Conservation (phyloP, 192 early-diverging fungal genomes). For the Dissophora globulifera region DNA sequence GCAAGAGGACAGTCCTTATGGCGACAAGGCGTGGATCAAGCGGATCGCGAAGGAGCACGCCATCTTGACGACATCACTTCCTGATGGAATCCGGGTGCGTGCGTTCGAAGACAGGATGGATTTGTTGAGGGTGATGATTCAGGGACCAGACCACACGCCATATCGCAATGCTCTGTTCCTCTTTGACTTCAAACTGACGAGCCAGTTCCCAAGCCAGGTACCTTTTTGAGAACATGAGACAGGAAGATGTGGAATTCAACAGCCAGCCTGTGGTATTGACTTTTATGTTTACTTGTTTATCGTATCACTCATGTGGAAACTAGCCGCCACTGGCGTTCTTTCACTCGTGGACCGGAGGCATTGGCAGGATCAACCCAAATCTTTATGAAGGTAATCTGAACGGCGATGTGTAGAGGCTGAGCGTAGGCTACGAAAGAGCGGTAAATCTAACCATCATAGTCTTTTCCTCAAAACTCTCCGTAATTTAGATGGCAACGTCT, state of each 20-base stretch:
- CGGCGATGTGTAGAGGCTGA: no score
- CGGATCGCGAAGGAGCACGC: conserved; percentile 56
- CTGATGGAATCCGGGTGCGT: conserved; percentile 68
- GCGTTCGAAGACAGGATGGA: conserved; percentile 67
- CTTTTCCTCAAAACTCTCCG: neutral
- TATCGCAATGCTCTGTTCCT: conserved; percentile 69
- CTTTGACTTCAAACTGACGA: conserved; percentile 65
- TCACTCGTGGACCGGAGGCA: conserved; percentile 65
- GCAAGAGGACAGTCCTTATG: conserved; percentile 8
- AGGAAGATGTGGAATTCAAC: no score
- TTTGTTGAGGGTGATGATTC: conserved; percentile 63
- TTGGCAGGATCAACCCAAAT: conserved; percentile 69
- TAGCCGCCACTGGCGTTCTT: conserved; percentile 64
- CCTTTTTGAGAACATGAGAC: neutral
- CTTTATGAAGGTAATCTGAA: conserved; percentile 62
- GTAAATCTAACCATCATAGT: no score
- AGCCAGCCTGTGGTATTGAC: no score
- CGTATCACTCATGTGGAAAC: neutral
- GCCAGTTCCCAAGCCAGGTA: conserved; percentile 58
- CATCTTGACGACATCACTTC: conserved; percentile 58
- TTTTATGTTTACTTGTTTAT: neutral
- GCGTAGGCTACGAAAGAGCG: no score
- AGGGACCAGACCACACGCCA: conserved; percentile 67
- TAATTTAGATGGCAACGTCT: conserved; percentile 63
- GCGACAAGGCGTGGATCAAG: conserved; percentile 39